These are phyloP conservation scores for Thalassiosira hispida DNA, from an alignment of 352 stramenopile species.

Conservation along the genomic window DNA sequence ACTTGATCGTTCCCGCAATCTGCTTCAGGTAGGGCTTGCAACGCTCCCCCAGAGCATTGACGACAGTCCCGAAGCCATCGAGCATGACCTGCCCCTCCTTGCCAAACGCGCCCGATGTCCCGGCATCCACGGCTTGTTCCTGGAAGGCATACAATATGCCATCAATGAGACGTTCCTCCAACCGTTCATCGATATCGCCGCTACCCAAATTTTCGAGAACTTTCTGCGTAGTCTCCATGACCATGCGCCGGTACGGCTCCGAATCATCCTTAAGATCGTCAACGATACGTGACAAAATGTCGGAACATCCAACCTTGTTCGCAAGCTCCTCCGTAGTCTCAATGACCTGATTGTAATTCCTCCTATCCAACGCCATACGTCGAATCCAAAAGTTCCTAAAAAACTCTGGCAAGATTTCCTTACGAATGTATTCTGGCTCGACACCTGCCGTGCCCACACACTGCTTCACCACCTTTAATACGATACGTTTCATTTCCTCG, in stretches of 20 bases:
- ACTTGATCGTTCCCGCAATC: constrained; percentile 99
- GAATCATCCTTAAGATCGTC: constrained; percentile 99
- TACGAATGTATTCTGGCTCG: constrained; percentile 96
- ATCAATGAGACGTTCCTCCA: constrained; percentile 99
- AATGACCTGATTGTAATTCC: constrained; percentile 98
- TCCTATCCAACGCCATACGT: constrained; percentile 95
- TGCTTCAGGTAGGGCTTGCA: constrained; percentile 98
- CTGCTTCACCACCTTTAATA: constrained; percentile 90
- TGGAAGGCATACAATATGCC: constrained; percentile 99
- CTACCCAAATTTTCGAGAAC: constrained; percentile 97
- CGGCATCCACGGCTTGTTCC: constrained; percentile 92
- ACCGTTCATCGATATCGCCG: constrained; percentile 93
- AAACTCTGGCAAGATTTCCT: constrained; percentile 98
- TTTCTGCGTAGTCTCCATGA: constrained; percentile 98
- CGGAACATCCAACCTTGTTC: constrained; percentile 99
- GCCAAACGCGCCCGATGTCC: constrained; percentile 56
- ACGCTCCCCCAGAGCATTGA: constrained; percentile 96
- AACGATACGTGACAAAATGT: constrained; percentile 97
- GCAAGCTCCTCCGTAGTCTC: constrained; percentile 98
- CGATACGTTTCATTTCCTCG: constrained; percentile 97
- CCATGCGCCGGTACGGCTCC: constrained; percentile 98
- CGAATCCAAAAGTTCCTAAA: constrained; percentile 99
- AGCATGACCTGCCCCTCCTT: constrained; percentile 92
- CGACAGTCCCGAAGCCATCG: constrained; percentile 97
- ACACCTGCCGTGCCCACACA: constrained; percentile 98